Conservation (phyloP, 169 alveolate species). For the Plasmodium berghei region DNA sequence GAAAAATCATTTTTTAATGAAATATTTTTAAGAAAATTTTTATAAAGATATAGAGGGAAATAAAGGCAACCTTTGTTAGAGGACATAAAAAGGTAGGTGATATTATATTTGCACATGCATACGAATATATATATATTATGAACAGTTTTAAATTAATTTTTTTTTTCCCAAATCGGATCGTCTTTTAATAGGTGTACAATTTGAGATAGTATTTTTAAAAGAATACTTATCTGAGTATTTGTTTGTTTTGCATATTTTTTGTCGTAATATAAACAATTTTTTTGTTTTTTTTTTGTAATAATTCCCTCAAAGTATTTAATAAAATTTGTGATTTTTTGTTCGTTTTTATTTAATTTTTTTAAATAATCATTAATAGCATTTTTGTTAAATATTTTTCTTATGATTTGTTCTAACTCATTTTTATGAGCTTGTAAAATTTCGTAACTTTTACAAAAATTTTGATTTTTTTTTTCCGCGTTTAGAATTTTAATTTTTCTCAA, state of each 20-base stretch:
- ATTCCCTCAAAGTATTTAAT: conserved; percentile 42
- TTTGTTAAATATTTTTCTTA: conserved; percentile 3
- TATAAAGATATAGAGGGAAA: too few relatives aligned
- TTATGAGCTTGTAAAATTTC: conserved; percentile 17
- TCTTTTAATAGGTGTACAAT: conserved; percentile 7
- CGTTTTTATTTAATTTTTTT: conserved; percentile 28
- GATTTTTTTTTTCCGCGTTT: conserved; percentile 12
- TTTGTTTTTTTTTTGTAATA: conserved; percentile 18
- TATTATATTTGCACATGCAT: too few relatives aligned
- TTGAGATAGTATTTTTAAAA: conserved; percentile 3
- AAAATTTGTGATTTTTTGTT: conserved; percentile 35
- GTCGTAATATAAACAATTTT: background rate
- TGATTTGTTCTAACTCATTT: conserved; percentile 14
- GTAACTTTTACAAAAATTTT: conserved; percentile 24
- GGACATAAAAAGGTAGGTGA: too few relatives aligned
- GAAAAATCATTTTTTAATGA: too few relatives aligned
- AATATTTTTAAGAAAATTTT: too few relatives aligned
- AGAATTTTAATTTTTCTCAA: background rate
- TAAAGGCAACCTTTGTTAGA: too few relatives aligned
- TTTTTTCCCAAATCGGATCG: too few relatives aligned
- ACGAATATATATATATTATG: too few relatives aligned
- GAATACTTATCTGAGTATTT: background rate
- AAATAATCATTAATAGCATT: conserved; percentile 17
- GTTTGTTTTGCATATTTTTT: background rate
- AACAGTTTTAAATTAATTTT: too few relatives aligned